Evolutionary conservation across 345 rosid species (phyloP).

Genomic region (Iberis pinnata): DNA sequence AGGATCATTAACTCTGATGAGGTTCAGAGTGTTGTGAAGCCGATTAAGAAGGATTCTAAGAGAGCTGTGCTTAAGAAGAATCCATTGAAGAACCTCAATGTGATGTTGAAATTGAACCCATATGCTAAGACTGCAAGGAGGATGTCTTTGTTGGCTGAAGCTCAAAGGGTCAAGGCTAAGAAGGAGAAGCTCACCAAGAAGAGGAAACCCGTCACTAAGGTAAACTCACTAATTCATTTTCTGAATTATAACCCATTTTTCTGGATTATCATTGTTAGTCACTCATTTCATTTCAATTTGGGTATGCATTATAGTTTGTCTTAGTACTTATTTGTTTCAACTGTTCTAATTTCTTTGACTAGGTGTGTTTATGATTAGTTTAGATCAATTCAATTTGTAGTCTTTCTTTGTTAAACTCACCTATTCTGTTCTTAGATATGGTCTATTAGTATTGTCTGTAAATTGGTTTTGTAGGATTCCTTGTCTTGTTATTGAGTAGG

Average conservation of each 20-base stretch:
- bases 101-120: constrained; percentile 77
- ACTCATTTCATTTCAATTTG: not conserved
- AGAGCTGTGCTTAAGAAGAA: constrained; percentile 89
- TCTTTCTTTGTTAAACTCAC: too few relatives aligned
- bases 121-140: constrained; percentile 94
- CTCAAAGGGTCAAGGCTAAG: constrained; percentile 84
- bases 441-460: too few relatives aligned
- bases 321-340: too few relatives aligned
- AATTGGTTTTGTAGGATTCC: too few relatives aligned
- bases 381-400: too few relatives aligned
- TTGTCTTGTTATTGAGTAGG: too few relatives aligned
- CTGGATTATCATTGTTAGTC: not conserved
- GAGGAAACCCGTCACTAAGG: constrained; percentile 72
- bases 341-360: too few relatives aligned
- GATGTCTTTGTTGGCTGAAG: constrained; percentile 93
- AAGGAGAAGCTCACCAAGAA: constrained; percentile 94
- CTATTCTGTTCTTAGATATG: too few relatives aligned
- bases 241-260: not conserved
- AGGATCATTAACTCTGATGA: constrained; percentile 96
- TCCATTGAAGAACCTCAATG: constrained; percentile 79
- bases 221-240: constrained; percentile 18
- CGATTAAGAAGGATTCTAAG: constrained; percentile 65
- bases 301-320: not conserved
- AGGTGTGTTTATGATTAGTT: too few relatives aligned
- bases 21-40: constrained; percentile 88